Base-by-base conservation (phyloP, 1,284 basidiomycete genomes). In the Polyporus tsugae region DNA sequence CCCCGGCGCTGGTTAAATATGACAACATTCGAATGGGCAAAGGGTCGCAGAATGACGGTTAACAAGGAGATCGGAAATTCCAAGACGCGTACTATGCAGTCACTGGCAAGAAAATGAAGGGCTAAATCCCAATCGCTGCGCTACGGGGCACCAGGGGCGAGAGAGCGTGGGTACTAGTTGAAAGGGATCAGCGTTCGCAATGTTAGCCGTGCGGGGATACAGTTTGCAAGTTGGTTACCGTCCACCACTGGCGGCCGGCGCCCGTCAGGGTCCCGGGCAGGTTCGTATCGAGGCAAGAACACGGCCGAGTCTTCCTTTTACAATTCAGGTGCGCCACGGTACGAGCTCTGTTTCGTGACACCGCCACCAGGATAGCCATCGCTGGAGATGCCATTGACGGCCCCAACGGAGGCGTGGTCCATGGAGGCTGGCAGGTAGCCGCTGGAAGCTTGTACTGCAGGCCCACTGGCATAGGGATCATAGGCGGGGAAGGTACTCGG, bases 401-500 rank as follows among this genome's bases (percentile, higher is more conserved):
- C 33, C 5, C 42, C 36, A n/a, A 39, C 19, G 7, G 49, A n/a
- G 2, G 42, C 5, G 6, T 57, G 35, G n/a, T 59, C 61, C 36
- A 59, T 22, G 4, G n/a, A n/a, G n/a, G 55, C 29, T 10, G 70
- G 49, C 9, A 46, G 44, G 29, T 67, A 60, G 2, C 57, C 38
- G 3, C n/a, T 25, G 1, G 46, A 46, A 25, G 63, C 59, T 1
- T 61, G 61, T 13, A 59, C 29, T 29, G 29, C 35, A n/a, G 67
- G 53, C 57, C 58, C 62, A 11, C n/a, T 22, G 6, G 61, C 22
- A 25, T 57, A 49, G 2, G 58, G 58, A 7, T 42, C 66, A 17
- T 42, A 22, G 9, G 46, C 17, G 44, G 71, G 69, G 69, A 72
- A 72, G 1, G 71, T 70, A 19, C 57, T 72, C 57, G 71, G 69